Conservation (phyloP, 2,329 filamentous ascomycete species). For the Trichoderma asperellum region DNA sequence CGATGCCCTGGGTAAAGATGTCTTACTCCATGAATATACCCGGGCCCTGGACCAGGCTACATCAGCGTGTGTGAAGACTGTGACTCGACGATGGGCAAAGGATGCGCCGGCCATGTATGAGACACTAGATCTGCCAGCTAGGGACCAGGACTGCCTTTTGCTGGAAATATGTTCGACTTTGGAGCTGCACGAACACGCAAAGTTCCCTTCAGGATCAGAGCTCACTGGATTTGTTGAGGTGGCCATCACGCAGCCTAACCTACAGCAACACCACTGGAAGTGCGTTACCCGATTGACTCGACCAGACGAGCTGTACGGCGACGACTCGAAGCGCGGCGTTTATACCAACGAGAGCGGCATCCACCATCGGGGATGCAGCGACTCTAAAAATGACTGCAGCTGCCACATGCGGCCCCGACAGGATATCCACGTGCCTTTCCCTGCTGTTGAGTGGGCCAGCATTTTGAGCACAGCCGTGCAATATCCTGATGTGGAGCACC, state of each 20-base stretch:
- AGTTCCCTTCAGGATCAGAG: constrained; percentile 63
- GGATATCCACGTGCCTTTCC: constrained; percentile 61
- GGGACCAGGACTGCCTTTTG: constrained; percentile 58
- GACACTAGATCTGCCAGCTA: constrained; percentile 52
- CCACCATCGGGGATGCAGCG: constrained; percentile 58
- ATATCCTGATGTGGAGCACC: constrained; percentile 52
- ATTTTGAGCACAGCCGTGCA: constrained; percentile 61
- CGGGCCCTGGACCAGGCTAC: constrained; percentile 58
- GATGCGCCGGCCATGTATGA: constrained; percentile 61
- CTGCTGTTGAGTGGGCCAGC: constrained; percentile 61
- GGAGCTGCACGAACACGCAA: constrained; percentile 59
- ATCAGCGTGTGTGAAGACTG: constrained; percentile 58
- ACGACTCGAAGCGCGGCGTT: constrained; percentile 49
- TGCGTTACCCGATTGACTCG: constrained; percentile 62
- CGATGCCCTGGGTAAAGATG: constrained; percentile 55
- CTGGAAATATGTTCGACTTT: constrained; percentile 66
- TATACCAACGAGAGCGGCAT: constrained; percentile 56
- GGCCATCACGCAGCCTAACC: constrained; percentile 56
- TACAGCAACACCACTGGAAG: constrained; percentile 63
- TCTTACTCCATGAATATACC: constrained; percentile 63
- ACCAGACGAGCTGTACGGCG: constrained; percentile 57
- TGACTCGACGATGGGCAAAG: constrained; percentile 60
- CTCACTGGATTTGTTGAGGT: constrained; percentile 64
- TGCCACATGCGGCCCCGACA: constrained; percentile 53
- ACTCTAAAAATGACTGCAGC: constrained; percentile 53